phyloP scores from a whole-genome alignment of 257 asterid genomes.

The Echites panduratus region DNA sequence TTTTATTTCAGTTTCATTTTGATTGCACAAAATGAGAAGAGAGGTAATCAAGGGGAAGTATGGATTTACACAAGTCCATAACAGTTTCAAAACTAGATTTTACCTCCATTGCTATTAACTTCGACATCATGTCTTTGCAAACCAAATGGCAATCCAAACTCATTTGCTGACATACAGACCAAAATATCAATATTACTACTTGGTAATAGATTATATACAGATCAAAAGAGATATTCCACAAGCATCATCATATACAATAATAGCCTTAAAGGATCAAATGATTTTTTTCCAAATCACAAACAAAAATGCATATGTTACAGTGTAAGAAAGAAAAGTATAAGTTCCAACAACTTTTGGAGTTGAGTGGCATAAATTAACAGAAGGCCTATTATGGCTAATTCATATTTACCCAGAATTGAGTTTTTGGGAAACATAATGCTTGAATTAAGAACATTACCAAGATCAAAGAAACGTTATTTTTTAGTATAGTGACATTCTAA shows the following conservation, averaged over 20 bases:
- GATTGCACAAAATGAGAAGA: background rate
- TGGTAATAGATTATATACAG: no score
- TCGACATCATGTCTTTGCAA: slow-evolving; percentile 51
- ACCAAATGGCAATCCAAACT: slow-evolving; percentile 44
- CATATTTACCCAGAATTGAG: background rate
- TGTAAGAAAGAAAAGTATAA: no score
- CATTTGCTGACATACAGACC: slow-evolving; percentile 50
- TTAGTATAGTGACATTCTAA: background rate
- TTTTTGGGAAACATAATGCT: background rate
- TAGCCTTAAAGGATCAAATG: no score
- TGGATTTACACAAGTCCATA: background rate
- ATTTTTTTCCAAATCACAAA: no score
- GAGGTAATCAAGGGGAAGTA: background rate
- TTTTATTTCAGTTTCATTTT: background rate
- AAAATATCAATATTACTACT: no score
- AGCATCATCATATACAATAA: background rate
- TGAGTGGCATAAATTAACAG: background rate
- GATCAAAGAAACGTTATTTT: background rate
- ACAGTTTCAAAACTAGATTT: background rate
- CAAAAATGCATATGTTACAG: no score
- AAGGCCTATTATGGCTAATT: background rate
- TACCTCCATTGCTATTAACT: slow-evolving; percentile 60
- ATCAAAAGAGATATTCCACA: background rate
- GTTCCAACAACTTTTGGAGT: background rate
- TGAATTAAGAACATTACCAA: background rate